Percentiles rank a stretch among this genome's conserved stretches.
Evolutionary conservation across 495 filamentous ascomycete species (phyloP).

Genomic region (Penicillium taxi): DNA sequence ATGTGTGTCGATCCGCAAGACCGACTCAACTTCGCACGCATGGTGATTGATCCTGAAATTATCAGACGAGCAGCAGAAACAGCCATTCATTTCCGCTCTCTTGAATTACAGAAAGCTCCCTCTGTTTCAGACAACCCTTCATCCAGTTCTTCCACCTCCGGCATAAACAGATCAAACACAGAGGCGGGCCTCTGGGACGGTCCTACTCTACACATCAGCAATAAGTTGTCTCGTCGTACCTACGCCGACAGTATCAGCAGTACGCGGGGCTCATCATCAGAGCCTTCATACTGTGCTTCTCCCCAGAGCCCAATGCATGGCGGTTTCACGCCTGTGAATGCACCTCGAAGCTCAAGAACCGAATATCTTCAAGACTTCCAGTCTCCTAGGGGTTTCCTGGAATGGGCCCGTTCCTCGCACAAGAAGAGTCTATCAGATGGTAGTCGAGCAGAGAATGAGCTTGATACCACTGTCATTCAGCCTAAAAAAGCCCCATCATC

Average conservation of each 20-base stretch:
- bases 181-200: conserved; percentile 1
- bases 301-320: conserved; percentile 20
- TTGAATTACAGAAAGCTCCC: conserved; percentile 18
- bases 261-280: conserved; percentile 19
- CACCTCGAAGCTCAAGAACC: conserved; percentile 19
- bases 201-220: background rate
- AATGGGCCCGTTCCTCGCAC: background rate
- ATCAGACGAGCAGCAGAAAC: conserved; percentile 47
- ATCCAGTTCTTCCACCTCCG: background rate
- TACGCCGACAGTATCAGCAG: conserved; percentile 19
- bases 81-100: conserved; percentile 40
- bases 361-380: conserved; percentile 1
- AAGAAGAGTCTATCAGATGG: background rate
- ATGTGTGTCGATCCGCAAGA: conserved; percentile 46
- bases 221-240: conserved; percentile 10
- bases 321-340: conserved; percentile 30
- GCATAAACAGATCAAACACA: no score
- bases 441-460: no score
- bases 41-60: conserved; percentile 59
- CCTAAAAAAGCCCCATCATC: no score
- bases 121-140: conserved; percentile 4
- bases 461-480: no score
- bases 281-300: conserved; percentile 22
- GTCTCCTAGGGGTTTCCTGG: conserved; percentile 10
- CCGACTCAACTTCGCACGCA: conserved; percentile 25